A percentile compares a stretch with the other conserved stretches of the same genome.
phyloP scores from a whole-genome alignment of 2,329 filamentous ascomycete genomes.

The Biscogniauxia mediterranea region DNA sequence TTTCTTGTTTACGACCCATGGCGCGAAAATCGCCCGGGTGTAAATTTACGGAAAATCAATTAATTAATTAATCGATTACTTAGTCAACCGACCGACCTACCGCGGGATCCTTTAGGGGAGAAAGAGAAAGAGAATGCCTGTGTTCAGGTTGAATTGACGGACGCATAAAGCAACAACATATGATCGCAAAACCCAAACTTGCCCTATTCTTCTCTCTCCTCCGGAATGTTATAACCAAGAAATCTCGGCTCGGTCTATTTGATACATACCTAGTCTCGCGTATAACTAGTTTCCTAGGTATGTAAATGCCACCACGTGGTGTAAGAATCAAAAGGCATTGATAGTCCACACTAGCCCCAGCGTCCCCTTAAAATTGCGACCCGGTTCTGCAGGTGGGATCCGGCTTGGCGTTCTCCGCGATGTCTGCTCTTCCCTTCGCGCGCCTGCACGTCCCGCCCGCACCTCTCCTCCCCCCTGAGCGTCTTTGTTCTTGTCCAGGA shows the following conservation, averaged over 20 bases:
- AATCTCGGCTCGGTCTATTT: background rate
- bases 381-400: constrained; percentile 47
- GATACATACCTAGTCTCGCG: too few species aligned
- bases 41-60: too few species aligned
- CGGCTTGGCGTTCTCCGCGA: constrained; percentile 41
- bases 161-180: background rate
- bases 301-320: too few species aligned
- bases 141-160: too few species aligned
- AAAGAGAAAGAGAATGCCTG: too few species aligned
- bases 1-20: background rate
- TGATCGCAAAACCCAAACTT: background rate
- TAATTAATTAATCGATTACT: too few species aligned
- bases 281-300: too few species aligned
- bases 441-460: constrained; percentile 41
- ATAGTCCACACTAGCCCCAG: constrained; percentile 49
- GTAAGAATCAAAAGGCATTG: too few species aligned
- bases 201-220: background rate
- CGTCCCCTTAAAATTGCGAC: constrained; percentile 47
- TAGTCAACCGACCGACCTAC: too few species aligned
- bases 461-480: constrained; percentile 31
- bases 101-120: too few species aligned
- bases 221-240: background rate
- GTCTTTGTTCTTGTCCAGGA: constrained; percentile 34
- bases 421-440: constrained; percentile 19
- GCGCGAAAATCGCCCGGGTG: background rate